A percentile compares a stretch with the other conserved stretches of the same genome.
Conservation (phyloP, 352 stramenopile species). For the Globisporangium yorkense region DNA sequence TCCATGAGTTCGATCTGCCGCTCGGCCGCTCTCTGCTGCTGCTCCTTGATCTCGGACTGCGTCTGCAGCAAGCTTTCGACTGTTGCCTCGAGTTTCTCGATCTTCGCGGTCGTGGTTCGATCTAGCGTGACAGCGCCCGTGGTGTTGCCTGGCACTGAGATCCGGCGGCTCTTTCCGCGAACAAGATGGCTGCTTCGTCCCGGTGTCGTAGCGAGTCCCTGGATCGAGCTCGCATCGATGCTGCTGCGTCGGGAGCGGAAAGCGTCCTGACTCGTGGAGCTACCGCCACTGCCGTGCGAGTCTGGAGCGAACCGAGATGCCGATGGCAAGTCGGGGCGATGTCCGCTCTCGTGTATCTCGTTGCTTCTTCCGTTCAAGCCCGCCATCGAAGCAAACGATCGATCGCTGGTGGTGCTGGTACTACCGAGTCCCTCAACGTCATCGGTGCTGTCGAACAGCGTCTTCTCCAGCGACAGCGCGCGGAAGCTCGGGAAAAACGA, state of each 20-base stretch:
- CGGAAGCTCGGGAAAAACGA: constrained; percentile 72
- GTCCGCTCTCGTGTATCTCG: not conserved
- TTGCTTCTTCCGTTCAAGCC: not conserved
- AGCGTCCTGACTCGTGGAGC: not conserved
- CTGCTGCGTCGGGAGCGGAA: not conserved
- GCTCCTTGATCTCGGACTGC: constrained; percentile 43
- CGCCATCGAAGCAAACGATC: not conserved
- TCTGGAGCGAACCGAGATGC: constrained; percentile 3
- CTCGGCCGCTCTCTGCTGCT: constrained; percentile 25
- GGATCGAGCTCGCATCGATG: not conserved
- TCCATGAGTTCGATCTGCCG: constrained; percentile 34
- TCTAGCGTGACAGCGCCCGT: constrained; percentile 6
- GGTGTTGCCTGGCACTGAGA: not conserved
- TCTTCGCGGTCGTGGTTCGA: constrained; percentile 19
- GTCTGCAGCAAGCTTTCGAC: constrained; percentile 27
- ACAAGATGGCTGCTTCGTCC: not conserved
- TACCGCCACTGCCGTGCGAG: not conserved
- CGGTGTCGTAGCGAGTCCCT: not conserved
- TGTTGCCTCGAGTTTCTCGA: constrained; percentile 46
- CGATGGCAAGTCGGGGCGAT: not conserved
- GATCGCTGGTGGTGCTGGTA: constrained; percentile 5
- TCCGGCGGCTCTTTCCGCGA: not conserved
- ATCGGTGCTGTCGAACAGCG: not conserved
- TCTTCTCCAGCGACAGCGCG: constrained; percentile 42
- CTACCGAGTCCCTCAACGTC: constrained; percentile 1